These are phyloP conservation scores for Conidiobolus incongruus DNA, from an alignment of 371 early-diverging fungal genomes.

Conservation along the genomic window DNA sequence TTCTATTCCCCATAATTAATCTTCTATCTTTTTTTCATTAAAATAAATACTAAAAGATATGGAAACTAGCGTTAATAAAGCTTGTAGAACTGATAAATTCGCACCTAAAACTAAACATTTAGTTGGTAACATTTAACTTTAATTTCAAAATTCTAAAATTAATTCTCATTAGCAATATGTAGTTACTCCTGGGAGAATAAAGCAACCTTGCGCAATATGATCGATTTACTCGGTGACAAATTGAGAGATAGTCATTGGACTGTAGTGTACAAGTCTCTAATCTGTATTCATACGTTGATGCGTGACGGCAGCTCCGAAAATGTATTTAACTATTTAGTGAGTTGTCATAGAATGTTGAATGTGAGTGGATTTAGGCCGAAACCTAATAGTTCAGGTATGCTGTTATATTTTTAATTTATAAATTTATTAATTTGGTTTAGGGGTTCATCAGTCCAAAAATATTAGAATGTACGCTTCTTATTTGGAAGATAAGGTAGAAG, in stretches of 20 bases:
- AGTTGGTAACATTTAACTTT: too few species aligned
- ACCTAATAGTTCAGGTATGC: not conserved
- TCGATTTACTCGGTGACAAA: constrained; percentile 2
- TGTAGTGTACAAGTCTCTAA: constrained; percentile 3
- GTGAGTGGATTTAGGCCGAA: not conserved
- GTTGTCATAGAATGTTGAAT: not conserved
- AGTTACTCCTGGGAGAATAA: not conserved
- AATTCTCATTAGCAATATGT: constrained; percentile 3
- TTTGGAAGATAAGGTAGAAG: constrained; percentile 1
- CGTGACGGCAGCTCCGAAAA: not conserved
- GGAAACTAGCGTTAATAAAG: too few species aligned
- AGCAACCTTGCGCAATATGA: constrained; percentile 1
- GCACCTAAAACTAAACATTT: too few species aligned
- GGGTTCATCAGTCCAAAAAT: not conserved
- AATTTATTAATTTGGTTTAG: not conserved
- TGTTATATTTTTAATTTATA: not conserved
- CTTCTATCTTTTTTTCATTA: too few species aligned
- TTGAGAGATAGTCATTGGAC: not conserved
- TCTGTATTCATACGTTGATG: not conserved
- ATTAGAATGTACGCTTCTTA: not conserved
- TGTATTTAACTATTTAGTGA: not conserved
- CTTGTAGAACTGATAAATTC: too few species aligned
- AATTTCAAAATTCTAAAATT: too few species aligned
- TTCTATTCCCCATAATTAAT: too few species aligned
- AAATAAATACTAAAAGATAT: too few species aligned